Evolutionary conservation across 306 rosid species (phyloP).

Genomic region (Mimosa bimucronata): DNA sequence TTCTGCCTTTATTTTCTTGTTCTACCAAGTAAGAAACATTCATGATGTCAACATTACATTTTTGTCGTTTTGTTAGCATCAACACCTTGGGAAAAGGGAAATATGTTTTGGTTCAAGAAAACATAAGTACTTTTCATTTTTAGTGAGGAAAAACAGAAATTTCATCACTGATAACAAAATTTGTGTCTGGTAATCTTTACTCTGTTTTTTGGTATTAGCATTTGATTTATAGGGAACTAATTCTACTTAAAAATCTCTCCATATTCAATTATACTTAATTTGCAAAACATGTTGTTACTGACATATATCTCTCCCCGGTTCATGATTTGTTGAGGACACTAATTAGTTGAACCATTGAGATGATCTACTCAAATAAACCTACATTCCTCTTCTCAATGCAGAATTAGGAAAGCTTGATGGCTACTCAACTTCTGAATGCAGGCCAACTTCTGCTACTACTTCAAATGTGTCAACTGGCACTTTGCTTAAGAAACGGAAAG

Average conservation of each 20-base stretch:
- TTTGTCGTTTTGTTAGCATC: neutral
- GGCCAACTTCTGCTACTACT: conserved; percentile 28
- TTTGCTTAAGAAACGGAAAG: neutral
- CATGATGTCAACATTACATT: neutral
- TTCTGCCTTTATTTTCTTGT: neutral
- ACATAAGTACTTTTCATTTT: neutral
- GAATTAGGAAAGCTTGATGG: conserved; percentile 27
- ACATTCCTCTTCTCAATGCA: conserved; percentile 25
- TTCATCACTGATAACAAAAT: neutral
- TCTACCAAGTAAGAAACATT: neutral
- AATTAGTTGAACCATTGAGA: neutral
- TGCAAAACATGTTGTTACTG: neutral
- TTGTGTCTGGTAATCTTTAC: neutral
- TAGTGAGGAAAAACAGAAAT: neutral
- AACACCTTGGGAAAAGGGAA: neutral
- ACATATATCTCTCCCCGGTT: neutral
- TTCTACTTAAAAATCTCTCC: neutral
- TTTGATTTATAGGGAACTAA: neutral
- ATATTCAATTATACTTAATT: neutral
- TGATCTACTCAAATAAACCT: neutral
- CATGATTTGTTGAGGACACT: neutral
- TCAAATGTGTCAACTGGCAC: conserved; percentile 18
- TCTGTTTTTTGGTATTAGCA: neutral
- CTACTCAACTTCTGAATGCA: conserved; percentile 16
- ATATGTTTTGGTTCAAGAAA: neutral